Evolutionary conservation across 768 basidiomycete species (phyloP).

Genomic region (Phanerodontia chrysosporium): DNA sequence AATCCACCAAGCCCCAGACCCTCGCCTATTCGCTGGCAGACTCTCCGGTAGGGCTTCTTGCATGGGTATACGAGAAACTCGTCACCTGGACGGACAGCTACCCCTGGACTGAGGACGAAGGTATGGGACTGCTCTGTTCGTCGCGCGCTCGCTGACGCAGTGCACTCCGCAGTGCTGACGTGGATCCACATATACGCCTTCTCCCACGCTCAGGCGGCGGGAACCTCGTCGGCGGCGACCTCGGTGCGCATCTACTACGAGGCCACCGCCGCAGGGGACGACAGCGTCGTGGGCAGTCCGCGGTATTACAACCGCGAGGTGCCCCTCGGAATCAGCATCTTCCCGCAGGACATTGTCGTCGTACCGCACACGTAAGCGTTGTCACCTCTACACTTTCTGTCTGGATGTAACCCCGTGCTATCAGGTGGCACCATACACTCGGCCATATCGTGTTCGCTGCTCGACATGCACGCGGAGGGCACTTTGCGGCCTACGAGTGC

Average conservation of each 20-base stretch:
- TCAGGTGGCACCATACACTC: constrained; percentile 10
- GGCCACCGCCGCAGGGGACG: neutral
- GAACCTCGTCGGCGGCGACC: constrained; percentile 34
- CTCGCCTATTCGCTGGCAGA: constrained; percentile 50
- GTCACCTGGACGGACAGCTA: constrained; percentile 39
- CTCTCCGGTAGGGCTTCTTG: constrained; percentile 46
- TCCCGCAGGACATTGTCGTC: constrained; percentile 23
- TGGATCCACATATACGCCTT: constrained; percentile 61
- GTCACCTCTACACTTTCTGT: constrained; percentile 4
- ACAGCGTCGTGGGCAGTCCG: neutral
- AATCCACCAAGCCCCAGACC: constrained; percentile 31
- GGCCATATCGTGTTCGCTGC: constrained; percentile 22
- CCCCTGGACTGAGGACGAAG: constrained; percentile 55
- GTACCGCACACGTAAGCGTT: constrained; percentile 16
- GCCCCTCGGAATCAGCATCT: constrained; percentile 27
- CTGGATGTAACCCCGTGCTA: neutral
- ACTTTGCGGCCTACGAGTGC: constrained; percentile 28
- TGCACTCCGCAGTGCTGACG: constrained; percentile 46
- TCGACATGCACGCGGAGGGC: constrained; percentile 23
- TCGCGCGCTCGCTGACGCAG: too few species aligned
- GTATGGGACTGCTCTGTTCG: too few species aligned
- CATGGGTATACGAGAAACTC: constrained; percentile 35
- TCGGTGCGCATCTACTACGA: constrained; percentile 61
- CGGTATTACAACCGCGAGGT: constrained; percentile 13
- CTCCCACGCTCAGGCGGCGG: constrained; percentile 43